A percentile compares a stretch with the other conserved stretches of the same genome.
Evolutionary conservation across 2,329 filamentous ascomycete genomes (phyloP).

Genomic region (Aspergillus pseudotamarii): DNA sequence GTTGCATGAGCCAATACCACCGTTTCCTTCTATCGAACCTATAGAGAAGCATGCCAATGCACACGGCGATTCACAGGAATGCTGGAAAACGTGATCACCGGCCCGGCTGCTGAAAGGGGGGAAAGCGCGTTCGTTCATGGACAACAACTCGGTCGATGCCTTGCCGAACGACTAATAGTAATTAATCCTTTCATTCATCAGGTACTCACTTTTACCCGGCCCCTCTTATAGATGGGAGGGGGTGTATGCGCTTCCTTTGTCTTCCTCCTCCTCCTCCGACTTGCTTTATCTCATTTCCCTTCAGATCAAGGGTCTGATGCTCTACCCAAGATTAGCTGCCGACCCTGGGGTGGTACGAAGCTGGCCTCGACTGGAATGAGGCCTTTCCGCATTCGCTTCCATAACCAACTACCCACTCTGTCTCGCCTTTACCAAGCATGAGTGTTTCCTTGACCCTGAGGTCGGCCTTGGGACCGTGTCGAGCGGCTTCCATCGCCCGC

Average conservation of each 20-base stretch:
- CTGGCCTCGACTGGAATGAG: background rate
- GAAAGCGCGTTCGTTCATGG: background rate
- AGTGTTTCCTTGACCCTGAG: slow-evolving; percentile 29
- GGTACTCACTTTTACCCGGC: background rate
- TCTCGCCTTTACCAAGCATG: slow-evolving; percentile 20
- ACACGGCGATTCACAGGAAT: background rate
- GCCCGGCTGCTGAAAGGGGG: background rate
- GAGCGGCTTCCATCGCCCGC: slow-evolving; percentile 22
- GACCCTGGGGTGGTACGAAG: slow-evolving; percentile 4
- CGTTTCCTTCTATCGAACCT: background rate
- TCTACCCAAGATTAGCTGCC: background rate
- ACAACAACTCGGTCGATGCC: background rate
- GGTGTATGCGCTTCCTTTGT: background rate
- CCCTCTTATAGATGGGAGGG: slow-evolving; percentile 2
- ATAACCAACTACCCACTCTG: background rate
- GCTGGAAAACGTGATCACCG: slow-evolving; percentile 1
- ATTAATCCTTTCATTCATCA: background rate
- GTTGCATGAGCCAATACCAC: background rate
- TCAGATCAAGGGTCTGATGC: background rate
- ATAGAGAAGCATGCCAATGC: background rate
- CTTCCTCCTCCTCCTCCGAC: background rate
- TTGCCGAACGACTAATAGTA: background rate
- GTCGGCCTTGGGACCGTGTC: slow-evolving; percentile 31
- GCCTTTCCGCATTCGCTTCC: background rate
- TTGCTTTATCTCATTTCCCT: background rate